Percentiles rank a stretch among this genome's conserved stretches.
These are phyloP conservation scores for Globisporangium carolinianum DNA, from an alignment of 352 stramenopile species.

Conservation along the genomic window DNA sequence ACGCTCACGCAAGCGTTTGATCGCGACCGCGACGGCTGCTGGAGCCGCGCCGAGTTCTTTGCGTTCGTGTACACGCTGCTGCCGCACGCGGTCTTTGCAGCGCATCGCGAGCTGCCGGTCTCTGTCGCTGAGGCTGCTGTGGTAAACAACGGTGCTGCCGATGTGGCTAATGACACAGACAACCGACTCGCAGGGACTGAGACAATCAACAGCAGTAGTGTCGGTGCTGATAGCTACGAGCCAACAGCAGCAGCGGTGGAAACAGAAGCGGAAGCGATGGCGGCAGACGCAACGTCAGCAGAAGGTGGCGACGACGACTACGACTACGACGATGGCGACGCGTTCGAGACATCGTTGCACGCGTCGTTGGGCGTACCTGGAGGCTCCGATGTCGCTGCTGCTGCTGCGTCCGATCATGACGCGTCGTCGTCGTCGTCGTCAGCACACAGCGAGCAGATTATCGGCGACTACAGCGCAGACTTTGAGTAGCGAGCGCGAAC, in stretches of 20 bases:
- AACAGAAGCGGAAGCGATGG: not conserved
- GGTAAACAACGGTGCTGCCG: not conserved
- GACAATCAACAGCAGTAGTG: too few relatives aligned
- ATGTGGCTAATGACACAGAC: not conserved
- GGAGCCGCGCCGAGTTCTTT: constrained; percentile 41
- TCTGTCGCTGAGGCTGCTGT: not conserved
- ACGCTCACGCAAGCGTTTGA: constrained; percentile 53
- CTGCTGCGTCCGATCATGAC: not conserved
- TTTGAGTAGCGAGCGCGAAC: constrained; percentile 29
- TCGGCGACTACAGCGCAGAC: constrained; percentile 48
- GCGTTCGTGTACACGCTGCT: constrained; percentile 35
- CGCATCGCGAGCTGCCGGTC: not conserved
- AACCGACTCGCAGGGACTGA: not conserved
- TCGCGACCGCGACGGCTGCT: constrained; percentile 40
- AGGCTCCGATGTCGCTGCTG: not conserved
- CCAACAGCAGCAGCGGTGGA: not conserved
- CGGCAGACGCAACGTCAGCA: too few relatives aligned
- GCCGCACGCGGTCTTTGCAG: constrained; percentile 6
- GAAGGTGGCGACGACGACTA: constrained; percentile 10
- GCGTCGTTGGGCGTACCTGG: constrained; percentile 1
- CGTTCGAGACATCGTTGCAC: not conserved
- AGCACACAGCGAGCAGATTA: not conserved
- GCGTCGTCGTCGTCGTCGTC: constrained; percentile 1
- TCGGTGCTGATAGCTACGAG: too few relatives aligned
- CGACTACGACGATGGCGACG: constrained; percentile 12